phyloP scores from a whole-genome alignment of 31 red algal species.

The Odonthalia washingtoniensis region DNA sequence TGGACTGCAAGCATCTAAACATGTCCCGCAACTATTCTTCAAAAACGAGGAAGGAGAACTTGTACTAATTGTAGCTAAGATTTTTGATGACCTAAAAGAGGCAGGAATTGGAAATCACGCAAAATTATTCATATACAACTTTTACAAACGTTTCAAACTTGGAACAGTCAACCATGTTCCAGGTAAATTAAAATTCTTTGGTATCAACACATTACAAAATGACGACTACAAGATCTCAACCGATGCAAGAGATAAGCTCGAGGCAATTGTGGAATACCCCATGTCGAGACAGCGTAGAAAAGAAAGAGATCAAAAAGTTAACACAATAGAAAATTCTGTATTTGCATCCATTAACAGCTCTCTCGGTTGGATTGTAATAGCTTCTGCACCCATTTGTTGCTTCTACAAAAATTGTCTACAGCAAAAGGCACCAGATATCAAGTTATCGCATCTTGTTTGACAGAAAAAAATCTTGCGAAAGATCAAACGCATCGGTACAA shows the following conservation, averaged over 20 bases:
- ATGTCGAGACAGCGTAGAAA: background rate
- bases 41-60: background rate
- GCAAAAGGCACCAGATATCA: too few species aligned
- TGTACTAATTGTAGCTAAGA: background rate
- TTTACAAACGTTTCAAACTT: conserved; percentile 3
- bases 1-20: too few species aligned
- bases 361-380: too few species aligned
- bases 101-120: background rate
- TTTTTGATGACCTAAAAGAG: conserved; percentile 3
- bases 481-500: too few species aligned
- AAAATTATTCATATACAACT: background rate
- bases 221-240: background rate
- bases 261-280: too few species aligned
- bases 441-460: too few species aligned
- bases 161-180: background rate
- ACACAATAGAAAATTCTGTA: background rate
- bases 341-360: too few species aligned
- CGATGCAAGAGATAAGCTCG: conserved; percentile 6
- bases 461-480: too few species aligned
- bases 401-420: too few species aligned
- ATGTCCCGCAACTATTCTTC: background rate
- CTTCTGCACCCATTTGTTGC: too few species aligned
- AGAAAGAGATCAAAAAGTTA: background rate
- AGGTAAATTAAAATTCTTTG: background rate
- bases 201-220: conserved; percentile 21